Conservation (phyloP, 805 yeast species). For the Schwanniomyces sp. region DNA sequence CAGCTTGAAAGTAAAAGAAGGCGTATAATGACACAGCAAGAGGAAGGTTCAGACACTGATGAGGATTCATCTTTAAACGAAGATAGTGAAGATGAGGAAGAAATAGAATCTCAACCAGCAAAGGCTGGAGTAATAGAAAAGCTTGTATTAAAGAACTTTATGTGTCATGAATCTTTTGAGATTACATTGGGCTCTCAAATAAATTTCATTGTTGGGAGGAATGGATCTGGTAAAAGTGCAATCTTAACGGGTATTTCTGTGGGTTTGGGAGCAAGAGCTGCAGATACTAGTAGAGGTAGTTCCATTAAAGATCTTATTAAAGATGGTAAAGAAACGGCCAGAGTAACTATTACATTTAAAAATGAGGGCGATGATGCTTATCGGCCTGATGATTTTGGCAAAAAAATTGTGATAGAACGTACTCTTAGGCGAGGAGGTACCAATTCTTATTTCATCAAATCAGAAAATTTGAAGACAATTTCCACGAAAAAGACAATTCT, state of each 20-base stretch:
- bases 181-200: constrained; percentile 74
- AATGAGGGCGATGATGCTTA: constrained; percentile 69
- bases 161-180: constrained; percentile 86
- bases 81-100: constrained; percentile 9
- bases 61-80: constrained; percentile 8
- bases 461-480: constrained; percentile 50
- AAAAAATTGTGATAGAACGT: constrained; percentile 68
- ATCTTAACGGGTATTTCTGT: constrained; percentile 83
- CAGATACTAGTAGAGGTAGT: constrained; percentile 82
- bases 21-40: constrained; percentile 9
- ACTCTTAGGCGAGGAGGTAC: constrained; percentile 54
- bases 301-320: constrained; percentile 68
- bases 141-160: constrained; percentile 69
- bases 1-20: constrained; percentile 10
- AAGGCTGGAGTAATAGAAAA: constrained; percentile 68
- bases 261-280: constrained; percentile 86
- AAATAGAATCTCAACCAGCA: constrained; percentile 21
- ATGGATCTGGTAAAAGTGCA: constrained; percentile 92
- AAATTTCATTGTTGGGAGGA: constrained; percentile 85
- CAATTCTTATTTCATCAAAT: constrained; percentile 54
- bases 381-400: constrained; percentile 66
- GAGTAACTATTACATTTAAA: constrained; percentile 61
- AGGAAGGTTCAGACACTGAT: constrained; percentile 8
- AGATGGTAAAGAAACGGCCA: constrained; percentile 72
- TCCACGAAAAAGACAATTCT: constrained; percentile 65